Evolutionary conservation across 106 monocot species (phyloP), one percentile per base, ranked within the genome.

Genomic region (Dioscorea zingiberensis): DNA sequence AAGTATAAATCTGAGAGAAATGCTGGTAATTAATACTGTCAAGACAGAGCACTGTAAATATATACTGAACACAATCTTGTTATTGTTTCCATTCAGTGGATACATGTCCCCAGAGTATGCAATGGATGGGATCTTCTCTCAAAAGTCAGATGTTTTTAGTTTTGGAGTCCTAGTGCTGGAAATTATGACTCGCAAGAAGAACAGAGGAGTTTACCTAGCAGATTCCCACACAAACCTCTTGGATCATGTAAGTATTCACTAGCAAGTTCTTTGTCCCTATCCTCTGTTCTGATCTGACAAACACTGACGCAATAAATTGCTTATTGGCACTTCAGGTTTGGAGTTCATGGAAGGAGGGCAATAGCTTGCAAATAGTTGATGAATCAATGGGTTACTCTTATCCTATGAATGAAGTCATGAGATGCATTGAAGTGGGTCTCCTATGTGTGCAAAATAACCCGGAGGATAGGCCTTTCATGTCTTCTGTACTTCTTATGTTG

Each of bases 51-150:
- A 7, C 23, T 53, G 16, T 13, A 12, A 25, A 16, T n/a, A n/a
- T n/a, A 7, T 7, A 23, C 24, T 21, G 21, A n/a, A 64, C 28
- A 10, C 3, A 10, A 21, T 13, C 15, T 8, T 7, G 0, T n/a
- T n/a, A n/a, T n/a, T 2, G 15, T 58, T 16, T 69, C 1, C 8
- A 57, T 56, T 7, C 58, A 73, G 73, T 48, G 73, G 73, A 58
- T 73, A 73, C 18, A 73, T 73, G 73, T 58, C 73, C 24, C 64
- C 65, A 12, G 73, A 73, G 47, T 73, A 73, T 27, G 73, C 73
- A 19, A 65, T 65, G 47, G 54, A 65, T 16, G 73, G 73, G 16
- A 25, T 73, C 2, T 65, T 73, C 23, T 73, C 73, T 11, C 13
- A 57, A n/a, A 73, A 73, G n/a, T 73, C 73, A 15, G 73, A 73